Conservation (phyloP, 805 yeast genomes). For the Suhomyces sp. region DNA sequence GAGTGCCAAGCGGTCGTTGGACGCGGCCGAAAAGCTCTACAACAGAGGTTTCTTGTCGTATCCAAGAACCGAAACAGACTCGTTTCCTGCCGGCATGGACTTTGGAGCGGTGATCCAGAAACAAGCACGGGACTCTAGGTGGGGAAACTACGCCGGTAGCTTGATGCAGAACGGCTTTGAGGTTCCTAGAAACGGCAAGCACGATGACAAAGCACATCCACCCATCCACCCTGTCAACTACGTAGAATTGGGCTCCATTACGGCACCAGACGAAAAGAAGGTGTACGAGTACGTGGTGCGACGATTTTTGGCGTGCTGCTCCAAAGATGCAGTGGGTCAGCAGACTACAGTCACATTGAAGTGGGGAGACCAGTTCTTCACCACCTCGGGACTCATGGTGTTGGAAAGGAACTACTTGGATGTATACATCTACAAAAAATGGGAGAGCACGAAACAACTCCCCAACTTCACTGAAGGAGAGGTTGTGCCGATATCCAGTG, state of each 20-base stretch:
- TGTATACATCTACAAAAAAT: conserved; percentile 70
- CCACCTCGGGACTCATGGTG: conserved; percentile 72
- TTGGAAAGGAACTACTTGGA: conserved; percentile 74
- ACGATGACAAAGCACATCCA: conserved; percentile 96
- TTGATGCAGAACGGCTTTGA: conserved; percentile 39
- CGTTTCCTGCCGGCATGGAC: conserved; percentile 75
- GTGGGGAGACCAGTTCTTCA: conserved; percentile 80
- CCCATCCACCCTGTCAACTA: conserved; percentile 87
- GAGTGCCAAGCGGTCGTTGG: conserved; percentile 76
- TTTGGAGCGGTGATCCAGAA: conserved; percentile 56
- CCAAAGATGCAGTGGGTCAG: conserved; percentile 83
- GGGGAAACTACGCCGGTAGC: conserved; percentile 71
- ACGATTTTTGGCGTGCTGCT: conserved; percentile 87
- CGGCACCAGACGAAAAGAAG: conserved; percentile 49
- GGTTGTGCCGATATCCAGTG: conserved; percentile 49
- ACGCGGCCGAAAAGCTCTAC: conserved; percentile 79
- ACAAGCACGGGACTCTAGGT: conserved; percentile 52
- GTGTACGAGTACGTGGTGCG: conserved; percentile 87
- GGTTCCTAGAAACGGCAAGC: conserved; percentile 75
- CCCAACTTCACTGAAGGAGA: conserved; percentile 66
- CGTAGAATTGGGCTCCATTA: conserved; percentile 28
- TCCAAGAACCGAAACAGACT: conserved; percentile 97
- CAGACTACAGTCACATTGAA: conserved; percentile 56
- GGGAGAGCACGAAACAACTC: conserved; percentile 66
- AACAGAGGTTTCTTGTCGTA: conserved; percentile 85